Evolutionary conservation across 768 basidiomycete species (phyloP).

Genomic region (Lentinula sp.): DNA sequence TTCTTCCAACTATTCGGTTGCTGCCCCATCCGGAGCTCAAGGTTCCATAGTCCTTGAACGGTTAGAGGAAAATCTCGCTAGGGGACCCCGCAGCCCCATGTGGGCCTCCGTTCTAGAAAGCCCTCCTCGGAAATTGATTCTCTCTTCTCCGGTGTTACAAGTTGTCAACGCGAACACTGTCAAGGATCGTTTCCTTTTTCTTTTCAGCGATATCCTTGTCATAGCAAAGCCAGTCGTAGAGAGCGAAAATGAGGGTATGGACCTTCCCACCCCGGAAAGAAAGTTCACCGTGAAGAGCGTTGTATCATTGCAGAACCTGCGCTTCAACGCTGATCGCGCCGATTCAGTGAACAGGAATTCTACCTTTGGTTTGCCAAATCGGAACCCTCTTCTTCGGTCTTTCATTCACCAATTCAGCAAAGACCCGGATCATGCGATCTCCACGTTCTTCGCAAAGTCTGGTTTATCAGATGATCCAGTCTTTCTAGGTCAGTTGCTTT

Average conservation of each 20-base stretch:
- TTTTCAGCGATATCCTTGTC: constrained; percentile 94
- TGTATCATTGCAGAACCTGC: constrained; percentile 66
- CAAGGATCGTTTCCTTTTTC: constrained; percentile 93
- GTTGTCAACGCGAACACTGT: constrained; percentile 91
- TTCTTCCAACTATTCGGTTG: constrained; percentile 60
- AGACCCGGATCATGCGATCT: constrained; percentile 77
- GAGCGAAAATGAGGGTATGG: constrained; percentile 58
- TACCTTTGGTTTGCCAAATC: constrained; percentile 29
- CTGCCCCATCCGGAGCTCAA: constrained; percentile 26
- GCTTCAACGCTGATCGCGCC: constrained; percentile 64
- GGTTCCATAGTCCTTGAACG: constrained; percentile 57
- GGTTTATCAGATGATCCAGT: constrained; percentile 57
- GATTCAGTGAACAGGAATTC: constrained; percentile 44
- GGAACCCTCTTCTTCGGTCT: constrained; percentile 58
- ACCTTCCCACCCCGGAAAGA: constrained; percentile 59
- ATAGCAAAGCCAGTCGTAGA: constrained; percentile 80
- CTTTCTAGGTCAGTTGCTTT: constrained; percentile 72
- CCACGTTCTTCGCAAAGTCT: constrained; percentile 59
- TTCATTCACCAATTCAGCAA: constrained; percentile 78
- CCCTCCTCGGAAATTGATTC: constrained; percentile 79
- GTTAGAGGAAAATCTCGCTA: constrained; percentile 64
- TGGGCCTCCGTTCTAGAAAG: constrained; percentile 71
- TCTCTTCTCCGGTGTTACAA: constrained; percentile 85
- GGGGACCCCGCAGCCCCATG: constrained; percentile 51
- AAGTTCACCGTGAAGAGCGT: constrained; percentile 88